Base-by-base conservation (phyloP, 1,284 basidiomycete species). In the Ceratobasidium sp. region DNA sequence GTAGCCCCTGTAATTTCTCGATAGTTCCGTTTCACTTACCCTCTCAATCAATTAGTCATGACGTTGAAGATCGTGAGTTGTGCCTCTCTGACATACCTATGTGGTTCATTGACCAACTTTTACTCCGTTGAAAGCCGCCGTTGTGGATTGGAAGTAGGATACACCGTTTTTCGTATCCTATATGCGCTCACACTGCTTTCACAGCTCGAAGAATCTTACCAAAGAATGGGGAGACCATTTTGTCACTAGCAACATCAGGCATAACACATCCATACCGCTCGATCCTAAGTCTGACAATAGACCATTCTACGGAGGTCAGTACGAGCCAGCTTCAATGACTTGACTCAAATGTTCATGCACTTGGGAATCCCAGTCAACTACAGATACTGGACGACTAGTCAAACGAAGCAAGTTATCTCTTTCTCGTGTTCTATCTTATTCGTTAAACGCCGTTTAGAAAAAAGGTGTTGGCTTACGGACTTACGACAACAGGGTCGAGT, bases 221-320 rank as follows among this genome's bases (percentile, higher is more conserved):
- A 20, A 23, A 42, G 13, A 58, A 71, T 58, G 53, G 55, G 55
- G 42, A 13, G 55, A 46, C 26, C 33, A 26, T 20, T 71, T 58
- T 26, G 28, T 71, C 39, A 71, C 55, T 13, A 71, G 69, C 40
- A 71, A 71, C 39, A 26, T 28, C 49, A 49, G 28, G 67, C 51
- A 12, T n/a, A 58, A 40, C 23, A 40, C 39, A 23, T 44, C 33
- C 20, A 46, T 28, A 18, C 44, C 9, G 12, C n/a, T 51, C n/a
- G 46, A 56, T 28, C 46, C 28, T 5, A 51, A 39, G 60, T 12
- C 26, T 12, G 46, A 69, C 23, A 26, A 40, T 5, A 23, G 67
- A 28, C 28, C 12, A 33, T 69, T 56, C 15, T 53, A 53, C 20
- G 51, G 67, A 23, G 39, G 64, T 67, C 15, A 67, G 42, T 67